Evolutionary conservation across 768 basidiomycete genomes (phyloP), one percentile per base, ranked within the genome.

Genomic region (Cytidiella melzeri): DNA sequence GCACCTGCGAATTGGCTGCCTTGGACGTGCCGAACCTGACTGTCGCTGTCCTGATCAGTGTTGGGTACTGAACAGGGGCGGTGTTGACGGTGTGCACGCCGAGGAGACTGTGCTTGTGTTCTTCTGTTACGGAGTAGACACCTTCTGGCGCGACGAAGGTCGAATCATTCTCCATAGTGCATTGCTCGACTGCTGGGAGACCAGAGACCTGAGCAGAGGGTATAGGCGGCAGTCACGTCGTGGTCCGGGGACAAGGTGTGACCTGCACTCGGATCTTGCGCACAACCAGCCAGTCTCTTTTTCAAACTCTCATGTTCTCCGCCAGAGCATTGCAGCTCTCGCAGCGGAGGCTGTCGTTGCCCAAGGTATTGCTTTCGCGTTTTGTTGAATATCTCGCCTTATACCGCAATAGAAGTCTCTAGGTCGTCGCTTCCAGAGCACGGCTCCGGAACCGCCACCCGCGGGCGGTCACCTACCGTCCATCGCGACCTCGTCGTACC

Each of bases 91-190:
- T 61, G 41, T 69, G 58, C 68, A 67, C 45, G 67, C 67, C 53
- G 75, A 74, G 43, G 27, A 70, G 63, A 39, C 74, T 69, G 0
- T 86, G 81, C 64, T 83, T 89, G 73, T 87, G 83, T 61, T 92
- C 91, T 58, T 92, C 90, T 15, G 84, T 88, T 63, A 90, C 78
- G 21, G 87, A 84, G 71, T 92, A 92, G 38, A 92, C 87, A 57
- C 90, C 90, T 67, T 92, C 90, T 45, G 90, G 90, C 27, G 90
- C 89, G 40, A 91, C 84, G 66, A 92, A 91, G 23, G 87, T 85
- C 52, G 79, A 76, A 47, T 89, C 87, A 74, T 77, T 87, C 73
- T 91, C 87, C 84, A 89, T 88, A 56, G 30, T 57, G 57, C 58
- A 57, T 59, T 49, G 55, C 60, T 55, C 46, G 54, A 52, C 30